Percentiles rank a stretch among this genome's conserved stretches.
Conservation (phyloP, 1,284 basidiomycete genomes). For the Ganoderma meredithae region DNA sequence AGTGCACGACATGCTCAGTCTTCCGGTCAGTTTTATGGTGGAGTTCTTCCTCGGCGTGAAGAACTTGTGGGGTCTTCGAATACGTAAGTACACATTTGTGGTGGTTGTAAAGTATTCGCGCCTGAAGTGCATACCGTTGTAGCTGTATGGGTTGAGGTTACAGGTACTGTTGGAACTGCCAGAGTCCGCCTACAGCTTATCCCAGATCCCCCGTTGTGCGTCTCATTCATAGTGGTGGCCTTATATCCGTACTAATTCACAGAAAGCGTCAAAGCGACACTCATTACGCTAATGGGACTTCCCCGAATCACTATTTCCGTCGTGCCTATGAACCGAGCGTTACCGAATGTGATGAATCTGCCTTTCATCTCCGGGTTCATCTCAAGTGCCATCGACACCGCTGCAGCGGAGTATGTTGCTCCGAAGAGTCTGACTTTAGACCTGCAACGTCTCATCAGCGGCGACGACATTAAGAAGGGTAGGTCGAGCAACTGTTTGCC, state of each 20-base stretch:
- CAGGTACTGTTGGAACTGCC: conserved; percentile 75
- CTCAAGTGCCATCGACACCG: conserved; percentile 78
- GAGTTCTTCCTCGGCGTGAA: conserved; percentile 71
- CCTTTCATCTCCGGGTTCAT: conserved; percentile 82
- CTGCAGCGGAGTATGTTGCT: conserved; percentile 65
- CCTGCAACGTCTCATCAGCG: conserved; percentile 69
- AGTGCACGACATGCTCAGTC: not conserved
- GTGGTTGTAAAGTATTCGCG: conserved; percentile 36
- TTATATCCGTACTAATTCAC: not conserved
- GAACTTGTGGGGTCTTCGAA: conserved; percentile 55
- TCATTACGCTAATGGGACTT: conserved; percentile 79
- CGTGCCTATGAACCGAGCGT: conserved; percentile 69
- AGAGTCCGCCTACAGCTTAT: conserved; percentile 85
- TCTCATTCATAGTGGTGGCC: not conserved
- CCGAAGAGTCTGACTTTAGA: conserved; percentile 81
- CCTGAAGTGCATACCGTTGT: conserved; percentile 16
- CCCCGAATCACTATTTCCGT: conserved; percentile 80
- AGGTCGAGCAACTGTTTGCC: not conserved
- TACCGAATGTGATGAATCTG: conserved; percentile 85
- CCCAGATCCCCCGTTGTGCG: conserved; percentile 75
- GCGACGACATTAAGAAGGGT: conserved; percentile 59
- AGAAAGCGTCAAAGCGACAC: conserved; percentile 46
- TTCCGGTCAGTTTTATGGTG: conserved; percentile 57
- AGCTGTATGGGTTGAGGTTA: conserved; percentile 82
- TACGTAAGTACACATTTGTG: conserved; percentile 63